Base-by-base conservation (phyloP, 257 asterid species). In the Vinca minor region DNA sequence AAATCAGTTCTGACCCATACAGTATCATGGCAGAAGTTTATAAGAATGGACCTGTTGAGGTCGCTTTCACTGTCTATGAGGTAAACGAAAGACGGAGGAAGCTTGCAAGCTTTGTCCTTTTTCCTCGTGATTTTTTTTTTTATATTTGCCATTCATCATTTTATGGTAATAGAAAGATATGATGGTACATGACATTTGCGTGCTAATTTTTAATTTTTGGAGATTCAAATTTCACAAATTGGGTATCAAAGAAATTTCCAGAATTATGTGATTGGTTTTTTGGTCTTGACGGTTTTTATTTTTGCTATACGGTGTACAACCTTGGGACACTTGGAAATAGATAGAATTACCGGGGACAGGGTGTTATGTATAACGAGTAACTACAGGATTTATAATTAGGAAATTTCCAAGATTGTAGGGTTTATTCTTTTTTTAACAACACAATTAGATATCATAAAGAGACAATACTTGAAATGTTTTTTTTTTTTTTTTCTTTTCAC, bases 31-130 rank as follows among this genome's bases (percentile, higher is more conserved):
- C 96, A 31, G 98, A 92, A 81, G 71, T 92, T 55, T 74, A 46
- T 67, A 77, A 4, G 74, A 85, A 92, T 78, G 98, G 98, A 46
- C 98, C 98, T 23, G 97, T 83, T 29, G 95, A 89, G 85, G 97
- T 89, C 72, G 32, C 94, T 35, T 92, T 92, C 87, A 89, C 96
- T 3, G 98, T 89, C n/a, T 89, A 87, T 18, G 97, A 92, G 98
- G 98, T 85, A 83, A 69, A 31, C 53, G 38, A 15, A 35, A 14
- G 56, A 26, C 13, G 25, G 56, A 68, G 26, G 60, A 55, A 34
- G n/a, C n/a, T n/a, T 35, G 5, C 13, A 13, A 63, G 17, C 45
- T 56, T 34, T 34, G 38, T 2, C 38, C 63, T 59, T 23, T 41
- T 4, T 7, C 15, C 39, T 15, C 39, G 42, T 25, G 39, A 42